phyloP scores from a whole-genome alignment of 2,329 filamentous ascomycete genomes.

The Sclerotinia glacialis region DNA sequence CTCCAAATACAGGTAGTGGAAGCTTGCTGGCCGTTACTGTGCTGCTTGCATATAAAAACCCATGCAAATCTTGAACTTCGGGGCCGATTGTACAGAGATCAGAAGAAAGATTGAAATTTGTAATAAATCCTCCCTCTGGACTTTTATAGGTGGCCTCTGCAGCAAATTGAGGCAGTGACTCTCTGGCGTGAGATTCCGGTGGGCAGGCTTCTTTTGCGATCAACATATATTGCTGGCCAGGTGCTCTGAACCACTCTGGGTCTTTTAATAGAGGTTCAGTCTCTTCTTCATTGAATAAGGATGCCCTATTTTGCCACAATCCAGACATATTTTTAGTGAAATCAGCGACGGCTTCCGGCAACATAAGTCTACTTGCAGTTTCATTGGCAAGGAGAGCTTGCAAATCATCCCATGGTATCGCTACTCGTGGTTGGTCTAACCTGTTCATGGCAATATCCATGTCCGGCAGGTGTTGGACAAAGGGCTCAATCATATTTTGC shows the following conservation, averaged over 20 bases:
- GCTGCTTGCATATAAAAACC: slow-evolving; percentile 55
- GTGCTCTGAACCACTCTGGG: slow-evolving; percentile 35
- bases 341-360: slow-evolving; percentile 44
- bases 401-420: slow-evolving; percentile 58
- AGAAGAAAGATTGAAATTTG: slow-evolving; percentile 56
- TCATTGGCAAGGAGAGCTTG: slow-evolving; percentile 51
- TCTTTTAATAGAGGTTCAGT: slow-evolving; percentile 26
- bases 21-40: slow-evolving; percentile 52
- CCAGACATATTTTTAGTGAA: slow-evolving; percentile 45
- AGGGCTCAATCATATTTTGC: slow-evolving; percentile 40
- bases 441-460: slow-evolving; percentile 66
- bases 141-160: slow-evolving; percentile 44
- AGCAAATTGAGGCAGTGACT: slow-evolving; percentile 37
- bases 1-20: slow-evolving; percentile 59
- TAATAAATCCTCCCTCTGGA: slow-evolving; percentile 50
- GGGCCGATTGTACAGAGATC: slow-evolving; percentile 59
- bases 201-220: slow-evolving; percentile 56
- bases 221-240: slow-evolving; percentile 56
- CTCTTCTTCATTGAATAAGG: slow-evolving; percentile 29
- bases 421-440: slow-evolving; percentile 61
- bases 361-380: slow-evolving; percentile 45
- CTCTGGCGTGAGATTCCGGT: slow-evolving; percentile 51
- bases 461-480: slow-evolving; percentile 56
- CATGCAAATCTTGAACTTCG: slow-evolving; percentile 48
- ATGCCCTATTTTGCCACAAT: slow-evolving; percentile 30